These are phyloP conservation scores for Perkinsus chesapeaki DNA, from an alignment of 169 alveolate species.

Conservation along the genomic window DNA sequence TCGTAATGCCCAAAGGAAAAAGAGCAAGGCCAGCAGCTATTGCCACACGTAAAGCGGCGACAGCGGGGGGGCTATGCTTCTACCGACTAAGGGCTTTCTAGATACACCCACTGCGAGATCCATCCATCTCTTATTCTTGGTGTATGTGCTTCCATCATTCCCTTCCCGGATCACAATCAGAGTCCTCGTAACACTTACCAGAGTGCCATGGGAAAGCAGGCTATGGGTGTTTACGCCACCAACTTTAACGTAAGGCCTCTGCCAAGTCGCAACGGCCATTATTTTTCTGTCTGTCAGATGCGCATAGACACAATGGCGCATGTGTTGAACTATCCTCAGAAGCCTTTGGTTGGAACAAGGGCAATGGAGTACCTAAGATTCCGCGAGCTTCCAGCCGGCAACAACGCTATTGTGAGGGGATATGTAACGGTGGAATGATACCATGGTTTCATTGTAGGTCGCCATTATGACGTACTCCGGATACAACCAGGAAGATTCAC, in stretches of 20 bases:
- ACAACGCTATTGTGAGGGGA: conserved; percentile 89
- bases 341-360: conserved; percentile 96
- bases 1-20: conserved; percentile 21
- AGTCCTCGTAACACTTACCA: conserved; percentile 97
- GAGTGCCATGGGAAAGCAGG: conserved; percentile 99
- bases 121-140: conserved; percentile 99
- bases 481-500: conserved; percentile 98
- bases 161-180: conserved; percentile 99
- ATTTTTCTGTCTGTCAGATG: conserved; percentile 19
- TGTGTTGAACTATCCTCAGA: conserved; percentile 95
- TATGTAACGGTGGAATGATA: not conserved
- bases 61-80: not conserved
- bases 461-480: conserved; percentile 69
- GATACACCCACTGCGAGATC: conserved; percentile 99
- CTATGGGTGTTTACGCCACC: conserved; percentile 98
- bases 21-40: conserved; percentile 14
- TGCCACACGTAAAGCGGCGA: conserved; percentile 19
- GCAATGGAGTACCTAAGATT: conserved; percentile 95
- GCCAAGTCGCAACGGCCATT: no score
- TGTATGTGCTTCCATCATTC: conserved; percentile 99
- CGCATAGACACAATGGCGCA: conserved; percentile 98
- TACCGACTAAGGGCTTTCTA: conserved; percentile 63
- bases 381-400: conserved; percentile 99
- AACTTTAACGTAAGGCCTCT: conserved; percentile 78
- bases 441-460: not conserved